Evolutionary conservation across 2,329 filamentous ascomycete genomes (phyloP).

Genomic region (Stagonosporopsis vannaccii): DNA sequence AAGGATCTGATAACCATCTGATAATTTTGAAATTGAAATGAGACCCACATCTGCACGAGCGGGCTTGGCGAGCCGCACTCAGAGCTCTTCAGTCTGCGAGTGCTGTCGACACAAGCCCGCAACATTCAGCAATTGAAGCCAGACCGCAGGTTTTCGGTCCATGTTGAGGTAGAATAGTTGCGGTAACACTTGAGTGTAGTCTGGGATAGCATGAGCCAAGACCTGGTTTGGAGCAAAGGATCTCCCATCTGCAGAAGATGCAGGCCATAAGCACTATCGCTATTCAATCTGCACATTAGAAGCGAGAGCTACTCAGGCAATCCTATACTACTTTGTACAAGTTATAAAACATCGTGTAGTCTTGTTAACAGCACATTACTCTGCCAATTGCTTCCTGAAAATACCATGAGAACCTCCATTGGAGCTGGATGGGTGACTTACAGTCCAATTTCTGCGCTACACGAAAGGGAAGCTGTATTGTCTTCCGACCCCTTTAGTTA

Average conservation of each 20-base stretch:
- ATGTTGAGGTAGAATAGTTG: neutral
- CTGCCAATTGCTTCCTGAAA: too few species aligned
- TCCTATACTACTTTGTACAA: too few species aligned
- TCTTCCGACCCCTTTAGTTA: neutral
- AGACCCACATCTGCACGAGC: constrained; percentile 4
- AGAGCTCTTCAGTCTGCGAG: neutral
- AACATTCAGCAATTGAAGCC: neutral
- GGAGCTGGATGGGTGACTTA: too few species aligned
- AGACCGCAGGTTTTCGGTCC: neutral
- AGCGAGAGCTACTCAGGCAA: too few species aligned
- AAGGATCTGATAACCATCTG: constrained; percentile 18
- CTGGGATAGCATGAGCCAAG: neutral
- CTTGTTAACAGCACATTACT: too few species aligned
- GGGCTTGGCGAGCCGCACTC: neutral
- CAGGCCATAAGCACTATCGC: too few species aligned
- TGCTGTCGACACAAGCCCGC: neutral
- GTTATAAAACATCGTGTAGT: too few species aligned
- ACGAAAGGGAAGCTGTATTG: neutral
- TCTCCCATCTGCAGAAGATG: too few species aligned
- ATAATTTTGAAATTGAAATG: constrained; percentile 6
- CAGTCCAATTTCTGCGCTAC: too few species aligned
- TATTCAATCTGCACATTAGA: too few species aligned
- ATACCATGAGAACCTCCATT: too few species aligned
- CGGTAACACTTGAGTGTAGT: too few species aligned
- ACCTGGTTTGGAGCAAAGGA: neutral